These are phyloP conservation scores for Sordaria brevicollis DNA, from an alignment of 495 filamentous ascomycete genomes.

Conservation along the genomic window DNA sequence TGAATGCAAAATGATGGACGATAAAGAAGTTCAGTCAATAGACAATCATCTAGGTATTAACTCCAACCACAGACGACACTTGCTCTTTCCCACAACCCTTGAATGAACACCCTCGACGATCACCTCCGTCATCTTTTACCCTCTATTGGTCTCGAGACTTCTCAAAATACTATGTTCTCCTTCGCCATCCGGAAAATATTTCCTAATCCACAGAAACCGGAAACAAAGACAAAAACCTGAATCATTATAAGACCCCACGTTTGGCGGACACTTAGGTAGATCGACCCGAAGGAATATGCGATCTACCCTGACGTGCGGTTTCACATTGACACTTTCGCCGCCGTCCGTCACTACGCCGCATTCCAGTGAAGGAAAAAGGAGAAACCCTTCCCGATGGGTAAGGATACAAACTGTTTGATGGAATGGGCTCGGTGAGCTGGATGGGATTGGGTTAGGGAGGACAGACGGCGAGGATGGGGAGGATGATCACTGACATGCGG, in stretches of 20 bases:
- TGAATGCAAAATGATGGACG: no score
- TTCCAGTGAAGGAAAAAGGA: neutral
- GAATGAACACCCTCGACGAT: neutral
- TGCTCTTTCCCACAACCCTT: neutral
- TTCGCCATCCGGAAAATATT: neutral
- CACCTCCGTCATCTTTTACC: neutral
- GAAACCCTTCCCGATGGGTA: neutral
- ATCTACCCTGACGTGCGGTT: neutral
- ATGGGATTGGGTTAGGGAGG: no score
- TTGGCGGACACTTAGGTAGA: no score
- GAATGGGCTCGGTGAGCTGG: neutral
- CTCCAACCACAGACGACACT: neutral
- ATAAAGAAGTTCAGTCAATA: no score
- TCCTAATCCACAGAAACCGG: neutral
- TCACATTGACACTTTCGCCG: neutral
- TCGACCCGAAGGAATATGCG: neutral
- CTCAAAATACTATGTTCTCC: no score
- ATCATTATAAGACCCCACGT: neutral
- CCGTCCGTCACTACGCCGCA: neutral
- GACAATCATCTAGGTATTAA: no score
- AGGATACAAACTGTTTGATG: neutral
- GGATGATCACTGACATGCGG: neutral
- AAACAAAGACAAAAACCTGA: neutral
- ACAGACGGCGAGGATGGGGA: no score
- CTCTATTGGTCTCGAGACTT: no score